Base-by-base conservation (phyloP, 2,329 filamentous ascomycete species). In the Fusarium odoratissimum region DNA sequence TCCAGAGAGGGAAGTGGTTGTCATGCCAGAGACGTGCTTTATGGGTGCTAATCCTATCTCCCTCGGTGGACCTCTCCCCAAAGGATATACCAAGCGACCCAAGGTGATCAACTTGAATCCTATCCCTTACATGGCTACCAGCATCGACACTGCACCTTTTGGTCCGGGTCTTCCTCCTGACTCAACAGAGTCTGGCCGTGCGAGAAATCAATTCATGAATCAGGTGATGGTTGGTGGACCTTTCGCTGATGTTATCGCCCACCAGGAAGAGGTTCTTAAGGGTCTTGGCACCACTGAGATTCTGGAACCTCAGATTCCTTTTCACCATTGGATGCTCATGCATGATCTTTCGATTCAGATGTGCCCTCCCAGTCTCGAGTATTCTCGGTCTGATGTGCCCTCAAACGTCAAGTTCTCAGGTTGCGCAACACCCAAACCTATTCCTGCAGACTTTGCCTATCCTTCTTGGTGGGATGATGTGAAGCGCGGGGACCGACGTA, bases 381-480 rank as follows among this genome's bases (percentile, higher is more conserved):
- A 84, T 54, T 76, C 77, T 3, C 75, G 79, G 7, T 79, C 79
- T 14, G 81, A 83, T 59, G 64, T 84, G 6, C 81, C 82, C 12
- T 62, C 79, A 0, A 80, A 80, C 19, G 76, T 88, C 31, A 80
- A 81, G 11, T 88, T 84, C 61, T 80, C 82, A 28, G 87, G 87
- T 6, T 82, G 79, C 8, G 64, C 85, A 8, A 80, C 82, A 0
- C 79, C 78, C n/a, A 79, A 79, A 42, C 65, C 74, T 6, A 16
- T 80, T 59, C 75, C 79, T 38, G 51, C 74, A 0, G 73, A 75
- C 41, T 79, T 80, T 37, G 60, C 61, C 5, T 80, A 78, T 41
- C 86, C 87, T 1, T 33, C 73, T 11, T 89, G 85, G 83, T 89
- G 85, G 85, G 82, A 84, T 8, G 78, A 88, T 21, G 73, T 80